Evolutionary conservation across 352 stramenopile genomes (phyloP).

Genomic region (Thalassiosira livingstoniorum): DNA sequence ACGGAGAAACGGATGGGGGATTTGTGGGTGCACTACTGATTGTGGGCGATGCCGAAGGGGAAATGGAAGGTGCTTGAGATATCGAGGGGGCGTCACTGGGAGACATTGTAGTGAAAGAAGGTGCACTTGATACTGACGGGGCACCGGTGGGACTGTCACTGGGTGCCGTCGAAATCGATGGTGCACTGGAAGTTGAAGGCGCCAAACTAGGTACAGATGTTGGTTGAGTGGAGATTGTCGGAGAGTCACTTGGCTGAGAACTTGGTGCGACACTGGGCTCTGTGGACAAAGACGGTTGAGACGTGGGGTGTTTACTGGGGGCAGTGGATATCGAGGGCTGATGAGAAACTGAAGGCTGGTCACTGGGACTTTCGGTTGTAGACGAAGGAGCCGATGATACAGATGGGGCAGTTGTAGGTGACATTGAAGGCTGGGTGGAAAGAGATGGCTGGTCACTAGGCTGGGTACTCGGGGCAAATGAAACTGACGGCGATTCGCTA

Average conservation of each 20-base stretch:
- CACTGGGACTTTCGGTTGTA: neutral
- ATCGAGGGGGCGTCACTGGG: constrained; percentile 1
- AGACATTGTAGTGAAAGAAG: neutral
- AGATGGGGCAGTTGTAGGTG: neutral
- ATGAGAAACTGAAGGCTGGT: neutral
- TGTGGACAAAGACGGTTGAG: neutral
- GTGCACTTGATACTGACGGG: neutral
- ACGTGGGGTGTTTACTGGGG: neutral
- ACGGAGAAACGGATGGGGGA: constrained; percentile 3
- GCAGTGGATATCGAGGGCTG: neutral
- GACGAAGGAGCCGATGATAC: neutral
- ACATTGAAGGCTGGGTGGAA: neutral
- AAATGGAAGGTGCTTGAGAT: neutral
- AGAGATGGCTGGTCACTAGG: neutral
- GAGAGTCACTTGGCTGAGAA: neutral
- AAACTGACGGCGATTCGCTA: neutral
- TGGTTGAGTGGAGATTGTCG: neutral
- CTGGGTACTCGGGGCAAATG: neutral
- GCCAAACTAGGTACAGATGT: neutral
- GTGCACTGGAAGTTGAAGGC: neutral
- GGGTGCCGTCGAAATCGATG: neutral
- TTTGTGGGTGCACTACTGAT: neutral
- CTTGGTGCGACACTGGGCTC: neutral
- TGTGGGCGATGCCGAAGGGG: neutral
- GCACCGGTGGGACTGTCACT: neutral